Evolutionary conservation across 2,329 filamentous ascomycete species (phyloP).

Genomic region (Hypoxylon sp.): DNA sequence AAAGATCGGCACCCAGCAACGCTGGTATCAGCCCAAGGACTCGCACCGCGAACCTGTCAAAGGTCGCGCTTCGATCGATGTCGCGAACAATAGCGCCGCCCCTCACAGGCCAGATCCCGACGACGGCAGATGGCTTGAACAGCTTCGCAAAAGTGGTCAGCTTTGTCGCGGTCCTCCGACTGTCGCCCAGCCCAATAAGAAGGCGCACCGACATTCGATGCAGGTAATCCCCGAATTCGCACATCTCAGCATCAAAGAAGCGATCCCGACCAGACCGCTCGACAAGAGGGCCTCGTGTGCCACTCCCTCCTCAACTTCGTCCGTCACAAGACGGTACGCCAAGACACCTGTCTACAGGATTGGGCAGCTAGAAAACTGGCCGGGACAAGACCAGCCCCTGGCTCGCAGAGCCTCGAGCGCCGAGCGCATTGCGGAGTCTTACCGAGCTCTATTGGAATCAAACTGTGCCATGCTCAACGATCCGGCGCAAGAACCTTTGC

Average conservation of each 20-base stretch:
- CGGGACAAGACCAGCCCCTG: slow-evolving; percentile 34
- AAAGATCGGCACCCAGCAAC: slow-evolving; percentile 40
- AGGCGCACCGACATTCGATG: slow-evolving; percentile 28
- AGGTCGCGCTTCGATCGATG: slow-evolving; percentile 18
- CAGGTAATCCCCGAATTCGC: slow-evolving; percentile 44
- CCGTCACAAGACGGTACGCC: slow-evolving; percentile 54
- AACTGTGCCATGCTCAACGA: slow-evolving; percentile 48
- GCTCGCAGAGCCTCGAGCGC: slow-evolving; percentile 52
- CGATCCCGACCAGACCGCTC: slow-evolving; percentile 30
- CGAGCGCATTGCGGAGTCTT: slow-evolving; percentile 60
- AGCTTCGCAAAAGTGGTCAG: slow-evolving; percentile 42
- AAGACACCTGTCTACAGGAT: slow-evolving; percentile 61
- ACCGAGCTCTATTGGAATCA: slow-evolving; percentile 55
- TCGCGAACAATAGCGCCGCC: slow-evolving; percentile 24
- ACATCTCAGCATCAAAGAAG: slow-evolving; percentile 47
- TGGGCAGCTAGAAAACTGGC: slow-evolving; percentile 56
- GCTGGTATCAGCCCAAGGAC: slow-evolving; percentile 30
- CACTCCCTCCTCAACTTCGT: slow-evolving; percentile 35
- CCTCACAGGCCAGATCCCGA: slow-evolving; percentile 28
- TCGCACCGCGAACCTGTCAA: slow-evolving; percentile 36
- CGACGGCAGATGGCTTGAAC: slow-evolving; percentile 43
- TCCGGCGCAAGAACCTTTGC: slow-evolving; percentile 37
- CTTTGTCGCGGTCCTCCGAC: slow-evolving; percentile 30
- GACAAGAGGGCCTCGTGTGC: slow-evolving; percentile 38
- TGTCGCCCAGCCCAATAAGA: slow-evolving; percentile 12